Percentiles rank a stretch among this genome's conserved stretches.
Evolutionary conservation across 2,329 filamentous ascomycete genomes (phyloP).

Genomic region (Pseudogymnoascus sp.): DNA sequence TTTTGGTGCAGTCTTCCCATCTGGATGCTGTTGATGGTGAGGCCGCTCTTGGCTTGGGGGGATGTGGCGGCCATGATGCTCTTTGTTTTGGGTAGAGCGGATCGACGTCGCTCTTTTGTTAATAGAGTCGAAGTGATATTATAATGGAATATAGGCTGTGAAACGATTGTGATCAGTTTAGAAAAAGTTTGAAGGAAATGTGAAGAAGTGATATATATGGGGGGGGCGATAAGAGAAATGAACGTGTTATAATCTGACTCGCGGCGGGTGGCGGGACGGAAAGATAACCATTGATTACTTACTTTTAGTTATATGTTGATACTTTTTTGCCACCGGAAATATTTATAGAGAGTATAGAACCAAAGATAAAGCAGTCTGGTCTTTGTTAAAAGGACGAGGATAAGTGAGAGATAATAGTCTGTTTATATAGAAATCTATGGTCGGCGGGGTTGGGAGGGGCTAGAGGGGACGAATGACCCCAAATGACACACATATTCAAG

Average conservation of each 20-base stretch:
- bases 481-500: not conserved
- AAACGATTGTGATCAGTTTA: not conserved
- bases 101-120: not conserved
- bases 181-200: not conserved
- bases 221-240: not conserved
- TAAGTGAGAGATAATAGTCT: not conserved
- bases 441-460: not conserved
- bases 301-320: not conserved
- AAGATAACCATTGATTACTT: not conserved
- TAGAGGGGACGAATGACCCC: constrained; percentile 4
- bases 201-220: constrained; percentile 2
- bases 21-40: constrained; percentile 30
- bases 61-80: not conserved
- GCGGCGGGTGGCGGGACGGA: not conserved
- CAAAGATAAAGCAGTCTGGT: not conserved
- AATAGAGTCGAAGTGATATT: not conserved
- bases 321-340: not conserved
- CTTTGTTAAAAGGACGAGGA: not conserved
- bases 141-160: not conserved
- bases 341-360: not conserved
- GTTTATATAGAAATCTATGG: not conserved
- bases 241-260: not conserved
- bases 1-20: constrained; percentile 31
- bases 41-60: constrained; percentile 5
- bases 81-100: not conserved